Base-by-base conservation (phyloP, 176 grass and related monocot species). In the Rhipidocladum racemiflorum region DNA sequence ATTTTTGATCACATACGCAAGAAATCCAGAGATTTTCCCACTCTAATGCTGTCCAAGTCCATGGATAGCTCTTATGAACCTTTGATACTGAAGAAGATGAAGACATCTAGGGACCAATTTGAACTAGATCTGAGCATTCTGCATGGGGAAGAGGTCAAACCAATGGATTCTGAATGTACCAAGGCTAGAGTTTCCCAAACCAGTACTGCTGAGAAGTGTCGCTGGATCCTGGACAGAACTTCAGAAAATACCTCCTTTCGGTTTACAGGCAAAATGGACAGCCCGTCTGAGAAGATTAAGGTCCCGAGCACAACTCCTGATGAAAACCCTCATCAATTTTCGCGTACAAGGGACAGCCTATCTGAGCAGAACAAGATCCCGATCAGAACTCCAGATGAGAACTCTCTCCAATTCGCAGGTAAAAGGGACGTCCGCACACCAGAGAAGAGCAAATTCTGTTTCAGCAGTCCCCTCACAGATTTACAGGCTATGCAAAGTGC, bases 171-270 rank as follows among this genome's bases (percentile, higher is more conserved):
- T 86, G 83, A 87, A 30, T 64, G 49, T 85, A 51, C 27, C 18
- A 86, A 86, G 29, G 40, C 65, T 80, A 25, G 49, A 32, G 50
- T 66, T 46, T 88, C 78, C 77, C 78, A 61, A 38, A 83, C 79
- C 66, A 86, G 75, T 60, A 86, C 79, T 13, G 27, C 49, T n/a
- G 88, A 86, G 40, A 89, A 61, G 76, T 80, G 77, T 54, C 45
- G 11, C 15, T 17, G 54, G 44, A 76, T 89, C 83, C 55, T 81
- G 70, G 27, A 61, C 28, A 74, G 61, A 42, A 69, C 48, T 69
- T 74, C 61, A 75, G 71, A 68, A n/a, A 89, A 75, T 39, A 73
- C 48, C 30, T 12, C 20, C 30, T 39, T 68, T 78, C 74, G 32
- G 74, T 76, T 78, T 70, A 25, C 70, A 62, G 65, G 49, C 36